Evolutionary conservation across 2,329 filamentous ascomycete species (phyloP), one percentile per base, ranked within the genome.

Genomic region (Diaporthe australafricana): DNA sequence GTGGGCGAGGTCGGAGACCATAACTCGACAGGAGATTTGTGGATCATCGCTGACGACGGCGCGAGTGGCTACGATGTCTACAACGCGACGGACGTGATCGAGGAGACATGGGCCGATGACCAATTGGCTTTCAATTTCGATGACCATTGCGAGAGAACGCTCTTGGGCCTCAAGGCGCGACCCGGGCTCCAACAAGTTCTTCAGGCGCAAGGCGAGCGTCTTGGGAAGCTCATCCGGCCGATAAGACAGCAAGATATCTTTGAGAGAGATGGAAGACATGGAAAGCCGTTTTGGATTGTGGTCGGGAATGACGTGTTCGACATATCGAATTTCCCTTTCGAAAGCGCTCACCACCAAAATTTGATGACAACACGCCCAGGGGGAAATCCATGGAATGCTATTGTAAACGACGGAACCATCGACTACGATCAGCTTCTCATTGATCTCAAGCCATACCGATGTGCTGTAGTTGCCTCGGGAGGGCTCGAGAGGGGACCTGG

Each of bases 241-340:
- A 32, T 60, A 42, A 70, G 53, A 27, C 27, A 12, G 32, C 67
- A 50, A 20, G 67, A 70, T 2, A 70, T 70, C 9, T n/a, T 12
- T 5, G 67, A 70, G 42, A 48, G 55, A 35, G 50, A 70, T 32
- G 53, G 67, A 9, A 35, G 22, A 7, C 17, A 60, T 45, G 55
- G 55, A 17, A 70, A 40, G 42, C 53, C 55, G 12, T 22, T 70
- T 9, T 70, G 67, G 67, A 70, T 70, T 27, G 20, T 30, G 12
- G 14, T 70, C 20, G 67, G 67, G 3, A 70, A 62, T 12, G 55
- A 62, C 17, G 67, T 70, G 12, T 70, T 48, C 45, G 53, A 70
- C 11, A 40, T 62, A 38, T 38, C 67, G 12, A 52, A 55, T 11
- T 68, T 56, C 38, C 50, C 50, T 5, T 68, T 56, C 12, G 52